A percentile compares a stretch with the other conserved stretches of the same genome.
phyloP scores from a whole-genome alignment of 305 asterid species.

The Fraxinus paxiana region DNA sequence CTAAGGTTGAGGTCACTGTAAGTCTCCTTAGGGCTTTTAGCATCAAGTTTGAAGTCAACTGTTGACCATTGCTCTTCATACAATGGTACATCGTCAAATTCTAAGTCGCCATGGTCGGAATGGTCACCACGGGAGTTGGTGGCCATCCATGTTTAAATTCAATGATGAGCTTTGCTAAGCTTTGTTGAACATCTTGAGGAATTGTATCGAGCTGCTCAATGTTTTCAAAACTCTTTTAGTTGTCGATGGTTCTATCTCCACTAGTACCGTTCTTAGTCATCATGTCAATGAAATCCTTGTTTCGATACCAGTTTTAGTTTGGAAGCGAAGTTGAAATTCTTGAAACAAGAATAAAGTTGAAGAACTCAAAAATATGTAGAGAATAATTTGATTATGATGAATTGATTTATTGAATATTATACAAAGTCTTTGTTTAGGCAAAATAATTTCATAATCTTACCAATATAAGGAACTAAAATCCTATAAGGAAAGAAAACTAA shows the following conservation, averaged over 20 bases:
- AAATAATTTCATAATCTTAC: background rate
- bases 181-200: background rate
- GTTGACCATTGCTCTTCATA: background rate
- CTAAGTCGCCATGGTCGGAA: background rate
- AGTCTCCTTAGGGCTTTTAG: background rate
- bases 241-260: background rate
- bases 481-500: background rate
- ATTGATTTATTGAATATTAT: background rate
- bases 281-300: background rate
- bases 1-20: background rate
- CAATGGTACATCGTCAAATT: background rate
- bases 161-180: background rate
- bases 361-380: background rate
- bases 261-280: background rate
- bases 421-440: background rate
- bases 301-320: background rate
- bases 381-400: background rate
- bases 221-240: background rate
- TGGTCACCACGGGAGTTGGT: background rate
- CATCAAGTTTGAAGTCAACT: background rate
- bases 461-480: background rate
- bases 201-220: background rate
- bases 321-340: background rate
- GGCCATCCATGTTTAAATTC: background rate
- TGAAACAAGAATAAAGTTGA: background rate